Conservation (phyloP, 2,329 filamentous ascomycete species). For the Chaetomiaceae sp. region DNA sequence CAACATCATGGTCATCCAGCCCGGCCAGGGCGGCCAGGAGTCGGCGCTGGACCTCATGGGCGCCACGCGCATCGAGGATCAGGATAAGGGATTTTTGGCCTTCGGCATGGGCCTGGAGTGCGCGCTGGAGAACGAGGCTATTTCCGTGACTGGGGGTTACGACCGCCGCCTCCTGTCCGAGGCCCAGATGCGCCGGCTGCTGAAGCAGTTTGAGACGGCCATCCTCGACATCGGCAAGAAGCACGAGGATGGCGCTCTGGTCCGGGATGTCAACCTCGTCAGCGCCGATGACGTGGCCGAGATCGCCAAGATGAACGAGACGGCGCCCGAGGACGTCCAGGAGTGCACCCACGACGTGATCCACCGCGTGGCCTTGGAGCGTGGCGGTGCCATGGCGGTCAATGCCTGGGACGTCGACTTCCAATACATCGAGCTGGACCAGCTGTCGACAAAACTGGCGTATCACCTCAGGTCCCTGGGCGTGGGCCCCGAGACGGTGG, state of each 20-base stretch:
- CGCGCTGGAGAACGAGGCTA: background rate
- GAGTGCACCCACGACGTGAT: constrained; percentile 4
- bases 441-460: constrained; percentile 14
- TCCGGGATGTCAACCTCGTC: background rate
- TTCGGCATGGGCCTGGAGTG: background rate
- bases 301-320: background rate
- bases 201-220: background rate
- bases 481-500: constrained; percentile 19
- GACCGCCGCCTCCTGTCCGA: background rate
- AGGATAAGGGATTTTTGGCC: background rate
- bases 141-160: background rate
- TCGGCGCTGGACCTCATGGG: constrained; percentile 19
- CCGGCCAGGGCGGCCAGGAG: constrained; percentile 16
- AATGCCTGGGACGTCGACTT: constrained; percentile 21
- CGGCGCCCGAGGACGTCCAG: background rate
- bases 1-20: constrained; percentile 31
- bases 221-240: background rate
- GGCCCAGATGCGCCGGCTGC: background rate
- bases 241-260: background rate
- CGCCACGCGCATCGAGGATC: background rate
- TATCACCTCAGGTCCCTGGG: constrained; percentile 12
- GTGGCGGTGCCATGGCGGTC: constrained; percentile 14
- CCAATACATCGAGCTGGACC: constrained; percentile 21
- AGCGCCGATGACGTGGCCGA: background rate
- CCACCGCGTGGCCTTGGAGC: background rate